Conservation (phyloP, 345 rosid genomes). For the Brassica cretica region DNA sequence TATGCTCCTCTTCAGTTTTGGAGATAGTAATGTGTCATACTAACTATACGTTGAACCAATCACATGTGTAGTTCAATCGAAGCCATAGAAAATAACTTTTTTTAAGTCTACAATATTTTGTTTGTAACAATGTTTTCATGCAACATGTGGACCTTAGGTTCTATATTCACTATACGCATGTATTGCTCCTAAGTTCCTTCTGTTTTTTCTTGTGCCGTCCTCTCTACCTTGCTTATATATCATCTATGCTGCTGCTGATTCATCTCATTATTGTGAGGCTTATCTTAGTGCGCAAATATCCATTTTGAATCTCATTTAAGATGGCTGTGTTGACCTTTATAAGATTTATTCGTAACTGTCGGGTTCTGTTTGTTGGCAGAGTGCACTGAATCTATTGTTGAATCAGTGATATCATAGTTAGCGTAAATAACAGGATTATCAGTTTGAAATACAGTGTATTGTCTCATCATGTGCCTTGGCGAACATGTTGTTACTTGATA, state of each 20-base stretch:
- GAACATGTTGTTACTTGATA: not conserved
- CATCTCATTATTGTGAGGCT: too few relatives aligned
- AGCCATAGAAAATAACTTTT: not conserved
- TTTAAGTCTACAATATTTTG: not conserved
- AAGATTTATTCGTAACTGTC: not conserved
- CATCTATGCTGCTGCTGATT: not conserved
- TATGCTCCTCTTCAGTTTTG: not conserved
- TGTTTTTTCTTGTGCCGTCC: not conserved
- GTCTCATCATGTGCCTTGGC: not conserved
- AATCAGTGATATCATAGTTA: not conserved
- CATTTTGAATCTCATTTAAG: not conserved
- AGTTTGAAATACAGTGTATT: not conserved
- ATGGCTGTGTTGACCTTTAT: not conserved
- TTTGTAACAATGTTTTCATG: not conserved
- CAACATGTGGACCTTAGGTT: not conserved
- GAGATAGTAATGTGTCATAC: conserved; percentile 9
- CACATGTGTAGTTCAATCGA: not conserved
- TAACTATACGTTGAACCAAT: not conserved
- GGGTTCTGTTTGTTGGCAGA: not conserved
- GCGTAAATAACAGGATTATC: not conserved
- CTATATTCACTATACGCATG: not conserved
- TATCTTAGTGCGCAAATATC: not conserved
- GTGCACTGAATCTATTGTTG: not conserved
- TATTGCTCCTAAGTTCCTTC: not conserved
- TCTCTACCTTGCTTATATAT: not conserved